Percentiles rank a stretch among this genome's conserved stretches.
phyloP scores from a whole-genome alignment of 768 basidiomycete species.

The Mycena belliarum region DNA sequence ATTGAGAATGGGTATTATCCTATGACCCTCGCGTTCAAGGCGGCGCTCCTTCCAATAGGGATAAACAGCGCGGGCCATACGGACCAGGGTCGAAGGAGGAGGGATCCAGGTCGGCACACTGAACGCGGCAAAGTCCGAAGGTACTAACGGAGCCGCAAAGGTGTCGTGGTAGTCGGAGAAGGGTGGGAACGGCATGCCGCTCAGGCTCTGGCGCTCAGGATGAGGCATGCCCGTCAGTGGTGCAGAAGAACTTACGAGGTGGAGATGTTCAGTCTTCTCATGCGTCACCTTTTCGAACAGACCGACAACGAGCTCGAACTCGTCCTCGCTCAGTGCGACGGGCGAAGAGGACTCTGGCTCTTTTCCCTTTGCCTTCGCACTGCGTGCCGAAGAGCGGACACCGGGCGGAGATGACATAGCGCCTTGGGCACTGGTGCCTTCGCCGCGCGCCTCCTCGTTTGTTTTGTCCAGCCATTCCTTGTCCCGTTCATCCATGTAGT shows the following conservation, averaged over 20 bases:
- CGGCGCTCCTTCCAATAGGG: conserved; percentile 91
- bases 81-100: conserved; percentile 54
- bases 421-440: conserved; percentile 81
- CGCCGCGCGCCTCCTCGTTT: conserved; percentile 83
- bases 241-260: conserved; percentile 64
- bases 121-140: conserved; percentile 70
- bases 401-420: conserved; percentile 52
- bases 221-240: not conserved
- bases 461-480: conserved; percentile 93
- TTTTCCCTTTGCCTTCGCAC: conserved; percentile 76
- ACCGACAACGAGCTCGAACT: conserved; percentile 95
- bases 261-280: conserved; percentile 72
- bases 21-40: conserved; percentile 76
- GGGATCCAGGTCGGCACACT: conserved; percentile 72
- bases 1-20: conserved; percentile 87
- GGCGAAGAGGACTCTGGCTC: conserved; percentile 71
- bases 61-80: conserved; percentile 75
- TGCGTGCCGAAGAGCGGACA: conserved; percentile 36
- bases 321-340: conserved; percentile 76
- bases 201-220: conserved; percentile 49
- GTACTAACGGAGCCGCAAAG: conserved; percentile 60
- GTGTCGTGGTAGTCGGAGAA: conserved; percentile 78
- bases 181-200: conserved; percentile 64
- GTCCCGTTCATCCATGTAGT: conserved; percentile 98
- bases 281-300: conserved; percentile 91